phyloP scores from a whole-genome alignment of 345 rosid genomes.

The Populus davidiana region DNA sequence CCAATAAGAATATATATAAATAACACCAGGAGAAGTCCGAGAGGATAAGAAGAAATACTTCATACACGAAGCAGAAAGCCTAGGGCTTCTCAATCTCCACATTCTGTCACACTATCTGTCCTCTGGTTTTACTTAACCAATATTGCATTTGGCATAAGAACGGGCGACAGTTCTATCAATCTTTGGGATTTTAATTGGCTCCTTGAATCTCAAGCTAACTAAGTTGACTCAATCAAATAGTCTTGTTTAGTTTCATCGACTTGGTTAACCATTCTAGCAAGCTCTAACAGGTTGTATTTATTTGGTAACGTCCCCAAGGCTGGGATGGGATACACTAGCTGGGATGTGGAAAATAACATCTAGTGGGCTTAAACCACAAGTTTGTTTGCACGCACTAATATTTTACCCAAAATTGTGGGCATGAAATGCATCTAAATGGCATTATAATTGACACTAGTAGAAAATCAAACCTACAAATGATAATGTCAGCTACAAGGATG shows the following conservation, averaged over 20 bases:
- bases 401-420: not conserved
- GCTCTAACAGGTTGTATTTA: not conserved
- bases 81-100: not conserved
- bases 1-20: not conserved
- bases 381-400: too few species aligned
- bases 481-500: not conserved
- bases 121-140: not conserved
- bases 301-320: not conserved
- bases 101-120: not conserved
- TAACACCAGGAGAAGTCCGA: not conserved
- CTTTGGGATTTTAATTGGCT: not conserved
- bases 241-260: not conserved
- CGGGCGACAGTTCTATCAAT: not conserved
- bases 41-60: not conserved
- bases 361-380: not conserved
- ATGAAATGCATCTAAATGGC: not conserved
- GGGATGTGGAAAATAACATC: not conserved
- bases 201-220: not conserved
- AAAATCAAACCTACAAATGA: not conserved
- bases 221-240: not conserved
- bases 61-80: not conserved
- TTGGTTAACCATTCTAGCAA: not conserved
- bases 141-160: not conserved
- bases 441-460: not conserved
- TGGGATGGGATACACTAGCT: not conserved